Conservation (phyloP, 768 basidiomycete species). For the Rubroboletus pulcherrimus region DNA sequence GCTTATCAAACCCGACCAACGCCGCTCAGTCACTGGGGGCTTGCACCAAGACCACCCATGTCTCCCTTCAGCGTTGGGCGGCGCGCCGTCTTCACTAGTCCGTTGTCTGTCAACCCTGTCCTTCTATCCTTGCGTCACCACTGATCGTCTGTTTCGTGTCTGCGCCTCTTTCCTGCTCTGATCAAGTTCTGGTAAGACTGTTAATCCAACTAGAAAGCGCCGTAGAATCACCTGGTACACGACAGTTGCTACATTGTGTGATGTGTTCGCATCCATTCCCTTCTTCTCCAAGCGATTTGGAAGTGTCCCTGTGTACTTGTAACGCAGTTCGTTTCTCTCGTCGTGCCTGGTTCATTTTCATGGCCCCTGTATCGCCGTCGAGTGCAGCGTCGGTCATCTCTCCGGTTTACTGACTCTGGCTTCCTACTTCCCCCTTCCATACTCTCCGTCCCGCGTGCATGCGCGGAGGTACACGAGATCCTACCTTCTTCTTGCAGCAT, state of each 20-base stretch:
- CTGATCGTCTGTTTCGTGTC: constrained; percentile 6
- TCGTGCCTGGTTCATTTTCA: constrained; percentile 1
- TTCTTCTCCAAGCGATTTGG: constrained; percentile 3
- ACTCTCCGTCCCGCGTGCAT: constrained; percentile 19
- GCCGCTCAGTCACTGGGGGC: not conserved
- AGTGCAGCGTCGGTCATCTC: constrained; percentile 1
- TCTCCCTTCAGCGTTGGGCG: not conserved
- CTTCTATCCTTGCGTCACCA: constrained; percentile 7
- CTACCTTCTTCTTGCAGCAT: constrained; percentile 17
- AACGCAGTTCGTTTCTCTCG: constrained; percentile 5
- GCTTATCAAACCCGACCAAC: not conserved
- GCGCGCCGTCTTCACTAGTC: constrained; percentile 2
- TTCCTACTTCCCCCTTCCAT: constrained; percentile 15
- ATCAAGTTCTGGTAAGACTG: constrained; percentile 15
- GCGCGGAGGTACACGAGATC: constrained; percentile 25
- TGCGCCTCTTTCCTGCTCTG: not conserved
- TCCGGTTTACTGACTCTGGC: constrained; percentile 15
- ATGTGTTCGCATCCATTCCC: constrained; percentile 1
- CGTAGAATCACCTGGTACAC: constrained; percentile 5
- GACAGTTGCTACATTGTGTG: constrained; percentile 11
- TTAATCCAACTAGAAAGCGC: constrained; percentile 5
- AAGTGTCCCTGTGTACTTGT: not conserved
- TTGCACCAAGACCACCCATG: not conserved
- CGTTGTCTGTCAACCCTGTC: constrained; percentile 15
- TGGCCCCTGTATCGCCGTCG: constrained; percentile 14